A percentile compares a stretch with the other conserved stretches of the same genome.
Evolutionary conservation across 2,329 filamentous ascomycete genomes (phyloP).

Genomic region (Neocucurbitaria cava): DNA sequence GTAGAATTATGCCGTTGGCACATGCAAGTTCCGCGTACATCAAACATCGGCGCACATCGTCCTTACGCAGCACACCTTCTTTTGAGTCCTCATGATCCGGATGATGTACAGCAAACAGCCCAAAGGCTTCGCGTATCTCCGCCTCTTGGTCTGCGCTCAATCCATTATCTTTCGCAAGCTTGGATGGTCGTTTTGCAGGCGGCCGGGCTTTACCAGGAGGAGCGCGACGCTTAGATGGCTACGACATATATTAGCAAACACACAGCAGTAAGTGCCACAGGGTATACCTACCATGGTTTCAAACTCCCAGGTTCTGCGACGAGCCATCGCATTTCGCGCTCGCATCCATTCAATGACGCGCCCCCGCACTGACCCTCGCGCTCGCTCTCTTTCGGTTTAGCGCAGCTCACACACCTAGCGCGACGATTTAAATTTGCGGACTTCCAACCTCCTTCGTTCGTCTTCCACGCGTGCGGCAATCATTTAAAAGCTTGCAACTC

Average conservation of each 20-base stretch:
- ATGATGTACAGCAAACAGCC: slow-evolving; percentile 68
- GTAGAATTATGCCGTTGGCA: background rate
- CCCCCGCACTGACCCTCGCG: slow-evolving; percentile 9
- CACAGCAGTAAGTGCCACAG: background rate
- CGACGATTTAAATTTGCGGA: slow-evolving; percentile 4
- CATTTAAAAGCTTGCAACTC: background rate
- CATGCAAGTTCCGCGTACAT: slow-evolving; percentile 52
- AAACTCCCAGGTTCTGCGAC: too few species aligned
- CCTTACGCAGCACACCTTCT: slow-evolving; percentile 51
- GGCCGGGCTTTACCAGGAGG: slow-evolving; percentile 25
- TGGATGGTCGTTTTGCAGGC: slow-evolving; percentile 68
- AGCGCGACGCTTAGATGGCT: slow-evolving; percentile 43
- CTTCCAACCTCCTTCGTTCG: slow-evolving; percentile 3
- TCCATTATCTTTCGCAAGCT: slow-evolving; percentile 90
- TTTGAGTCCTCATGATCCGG: slow-evolving; percentile 73
- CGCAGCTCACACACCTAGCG: background rate
- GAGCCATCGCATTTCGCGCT: background rate
- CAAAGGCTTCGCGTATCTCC: slow-evolving; percentile 90
- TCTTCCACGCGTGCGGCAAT: background rate
- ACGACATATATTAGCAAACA: slow-evolving; percentile 2
- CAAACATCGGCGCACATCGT: slow-evolving; percentile 57
- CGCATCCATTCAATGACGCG: slow-evolving; percentile 24
- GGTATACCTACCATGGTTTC: slow-evolving; percentile 26
- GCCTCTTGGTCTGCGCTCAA: slow-evolving; percentile 83
- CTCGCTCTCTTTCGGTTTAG: slow-evolving; percentile 2